Evolutionary conservation across 192 early-diverging fungal genomes (phyloP), one percentile per base, ranked within the genome.

Genomic region (Rhizophagus clarus): DNA sequence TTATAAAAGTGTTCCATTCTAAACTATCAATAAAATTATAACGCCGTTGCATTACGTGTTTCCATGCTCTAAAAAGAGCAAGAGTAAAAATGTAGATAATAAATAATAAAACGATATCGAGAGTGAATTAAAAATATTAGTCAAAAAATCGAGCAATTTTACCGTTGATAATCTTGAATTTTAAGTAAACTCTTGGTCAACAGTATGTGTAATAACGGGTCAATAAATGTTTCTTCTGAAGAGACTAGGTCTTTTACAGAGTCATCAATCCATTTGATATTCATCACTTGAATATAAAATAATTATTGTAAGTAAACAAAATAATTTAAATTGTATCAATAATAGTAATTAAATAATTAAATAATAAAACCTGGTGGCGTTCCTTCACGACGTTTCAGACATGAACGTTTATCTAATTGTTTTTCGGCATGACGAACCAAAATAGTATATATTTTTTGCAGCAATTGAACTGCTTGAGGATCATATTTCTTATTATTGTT

Each of bases 121-220:
- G 37, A n/a, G 3, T 31, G 22, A 22, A 28, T 24, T 34, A 28
- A 47, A 49, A 15, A 72, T 47, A 47, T 40, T 40, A 40, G 5
- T 40, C 37, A 7, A 42, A 72, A n/a, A 72, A 28, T 49, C 4
- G n/a, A 56, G 11, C 42, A 49, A 70, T 9, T 70, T 42, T 72
- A 72, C 71, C 71, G 71, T 49, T 72, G 71, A 72, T 72, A 26
- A 72, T 72, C 71, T 49, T 11, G 71, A 29, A 26, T 40, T 51
- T 72, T 72, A 28, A 72, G 51, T 14, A 72, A 17, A 22, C 42
- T 45, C 15, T 31, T 72, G 11, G 40, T 29, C 15, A 72, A 29
- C 4, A 72, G 11, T 72, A 72, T 72, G 8, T 72, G 40, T 28
- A 72, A 51, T 28, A 10, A 24, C 0, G 71, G 71, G 28, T 72